These are phyloP conservation scores for Ophiocordyceps camponoti-leonardi DNA, from an alignment of 2,329 filamentous ascomycete genomes.

Conservation along the genomic window DNA sequence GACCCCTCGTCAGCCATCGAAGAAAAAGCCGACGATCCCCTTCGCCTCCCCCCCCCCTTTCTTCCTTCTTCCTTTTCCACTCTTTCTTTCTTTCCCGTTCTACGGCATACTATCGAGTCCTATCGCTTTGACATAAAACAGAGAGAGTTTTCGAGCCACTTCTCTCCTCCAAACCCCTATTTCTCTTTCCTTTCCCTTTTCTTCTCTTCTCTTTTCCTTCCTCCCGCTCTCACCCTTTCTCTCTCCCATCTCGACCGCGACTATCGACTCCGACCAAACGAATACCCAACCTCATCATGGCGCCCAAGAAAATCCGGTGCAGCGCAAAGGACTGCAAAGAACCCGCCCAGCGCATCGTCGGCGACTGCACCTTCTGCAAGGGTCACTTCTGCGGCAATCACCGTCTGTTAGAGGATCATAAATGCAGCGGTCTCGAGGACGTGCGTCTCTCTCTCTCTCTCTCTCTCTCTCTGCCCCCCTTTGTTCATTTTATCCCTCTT, in stretches of 20 bases:
- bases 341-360: constrained; percentile 79
- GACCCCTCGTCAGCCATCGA: too few relatives aligned
- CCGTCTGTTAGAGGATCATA: constrained; percentile 83
- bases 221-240: background rate
- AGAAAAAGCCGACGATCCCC: too few relatives aligned
- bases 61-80: too few relatives aligned
- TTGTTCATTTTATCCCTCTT: constrained; percentile 11
- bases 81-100: too few relatives aligned
- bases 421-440: constrained; percentile 82
- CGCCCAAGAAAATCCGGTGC: constrained; percentile 68
- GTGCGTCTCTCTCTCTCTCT: constrained; percentile 30
- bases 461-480: constrained; percentile 2
- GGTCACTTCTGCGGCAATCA: constrained; percentile 94
- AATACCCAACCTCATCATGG: too few relatives aligned
- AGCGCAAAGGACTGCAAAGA: constrained; percentile 80
- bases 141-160: too few relatives aligned
- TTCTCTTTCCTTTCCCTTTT: background rate
- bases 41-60: too few relatives aligned
- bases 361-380: constrained; percentile 88
- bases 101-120: too few relatives aligned
- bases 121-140: too few relatives aligned
- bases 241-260: background rate
- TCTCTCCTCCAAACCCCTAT: too few relatives aligned
- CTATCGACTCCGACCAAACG: too few relatives aligned
- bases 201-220: background rate